phyloP scores from a whole-genome alignment of 345 rosid species.

The Acer campestre region DNA sequence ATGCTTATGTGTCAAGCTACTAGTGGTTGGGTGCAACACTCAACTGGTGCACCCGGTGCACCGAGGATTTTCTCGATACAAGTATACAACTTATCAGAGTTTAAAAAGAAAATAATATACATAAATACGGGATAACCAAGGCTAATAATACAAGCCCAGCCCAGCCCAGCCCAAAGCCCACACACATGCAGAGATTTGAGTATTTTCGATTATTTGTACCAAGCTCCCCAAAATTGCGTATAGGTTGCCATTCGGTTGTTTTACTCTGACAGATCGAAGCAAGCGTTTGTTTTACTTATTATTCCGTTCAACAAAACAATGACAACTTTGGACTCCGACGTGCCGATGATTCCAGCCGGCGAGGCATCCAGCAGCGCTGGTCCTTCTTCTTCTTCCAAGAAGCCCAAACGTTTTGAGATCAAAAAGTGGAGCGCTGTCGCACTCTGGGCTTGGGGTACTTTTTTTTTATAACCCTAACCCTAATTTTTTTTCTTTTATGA shows the following conservation, averaged over 20 bases:
- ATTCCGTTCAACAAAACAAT: slow-evolving; percentile 24
- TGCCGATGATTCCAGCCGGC: slow-evolving; percentile 74
- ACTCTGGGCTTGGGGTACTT: slow-evolving; percentile 95
- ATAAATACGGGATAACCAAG: no score
- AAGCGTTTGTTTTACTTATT: neutral
- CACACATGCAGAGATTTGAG: no score
- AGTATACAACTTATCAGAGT: no score
- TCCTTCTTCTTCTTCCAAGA: slow-evolving; percentile 62
- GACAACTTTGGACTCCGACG: slow-evolving; percentile 86
- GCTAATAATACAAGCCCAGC: no score
- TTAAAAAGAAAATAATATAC: no score
- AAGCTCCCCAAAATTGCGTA: neutral
- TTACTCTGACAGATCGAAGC: neutral
- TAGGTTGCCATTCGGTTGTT: neutral
- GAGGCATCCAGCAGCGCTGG: slow-evolving; percentile 61
- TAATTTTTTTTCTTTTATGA: neutral
- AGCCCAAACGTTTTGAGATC: slow-evolving; percentile 83
- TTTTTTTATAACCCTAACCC: slow-evolving; percentile 27
- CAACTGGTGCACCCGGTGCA: no score
- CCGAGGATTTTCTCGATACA: no score
- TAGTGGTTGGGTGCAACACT: no score
- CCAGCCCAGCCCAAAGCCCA: neutral
- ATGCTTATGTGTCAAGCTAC: no score
- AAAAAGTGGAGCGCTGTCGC: slow-evolving; percentile 96
- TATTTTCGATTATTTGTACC: no score